phyloP scores from a whole-genome alignment of 2,329 filamentous ascomycete genomes.

The Diplocarpon mali region DNA sequence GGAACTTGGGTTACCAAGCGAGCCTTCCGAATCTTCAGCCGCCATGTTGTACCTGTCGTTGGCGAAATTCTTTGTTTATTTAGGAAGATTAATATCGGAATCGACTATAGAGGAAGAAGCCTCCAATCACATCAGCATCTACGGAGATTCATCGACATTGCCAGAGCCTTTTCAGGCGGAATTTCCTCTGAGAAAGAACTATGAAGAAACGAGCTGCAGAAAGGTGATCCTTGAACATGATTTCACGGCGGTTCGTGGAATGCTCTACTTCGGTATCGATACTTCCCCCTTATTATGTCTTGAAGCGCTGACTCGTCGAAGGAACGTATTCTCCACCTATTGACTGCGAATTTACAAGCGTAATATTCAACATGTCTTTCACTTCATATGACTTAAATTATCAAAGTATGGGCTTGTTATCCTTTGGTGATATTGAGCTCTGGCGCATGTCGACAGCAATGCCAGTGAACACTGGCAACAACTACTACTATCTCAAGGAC shows the following conservation, averaged over 20 bases:
- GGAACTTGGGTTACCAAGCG: too few species aligned
- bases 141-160: too few species aligned
- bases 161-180: conserved; percentile 16
- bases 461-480: conserved; percentile 45
- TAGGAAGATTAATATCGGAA: too few species aligned
- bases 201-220: conserved; percentile 12
- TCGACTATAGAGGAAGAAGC: too few species aligned
- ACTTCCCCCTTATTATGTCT: neutral
- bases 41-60: too few species aligned
- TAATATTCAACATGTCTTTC: conserved; percentile 47
- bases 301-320: conserved; percentile 1
- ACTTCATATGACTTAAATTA: conserved; percentile 48
- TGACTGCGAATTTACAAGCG: conserved; percentile 24
- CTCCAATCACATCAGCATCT: too few species aligned
- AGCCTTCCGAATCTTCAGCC: too few species aligned
- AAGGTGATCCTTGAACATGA: conserved; percentile 34
- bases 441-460: conserved; percentile 56
- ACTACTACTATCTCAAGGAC: conserved; percentile 46
- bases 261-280: conserved; percentile 51
- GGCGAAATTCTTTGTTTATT: too few species aligned
- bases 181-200: conserved; percentile 16
- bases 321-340: conserved; percentile 13
- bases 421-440: conserved; percentile 50
- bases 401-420: conserved; percentile 50
- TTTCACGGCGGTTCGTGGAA: conserved; percentile 56